Evolutionary conservation across 1,284 basidiomycete genomes (phyloP), one percentile per base, ranked within the genome.

Genomic region (Cutaneotrichosporon dermatis): DNA sequence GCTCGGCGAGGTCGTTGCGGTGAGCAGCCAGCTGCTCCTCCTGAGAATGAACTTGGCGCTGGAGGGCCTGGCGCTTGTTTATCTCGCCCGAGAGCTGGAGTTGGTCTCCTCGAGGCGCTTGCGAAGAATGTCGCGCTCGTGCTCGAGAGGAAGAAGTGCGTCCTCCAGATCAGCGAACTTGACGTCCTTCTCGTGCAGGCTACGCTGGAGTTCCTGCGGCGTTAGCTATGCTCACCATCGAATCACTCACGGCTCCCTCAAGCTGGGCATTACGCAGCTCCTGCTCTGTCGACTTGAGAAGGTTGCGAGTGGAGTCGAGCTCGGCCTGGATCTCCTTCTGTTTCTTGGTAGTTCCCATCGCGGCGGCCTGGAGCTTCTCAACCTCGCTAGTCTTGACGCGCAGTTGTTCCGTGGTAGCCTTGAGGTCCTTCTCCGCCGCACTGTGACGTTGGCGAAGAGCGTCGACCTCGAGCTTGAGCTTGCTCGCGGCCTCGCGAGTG

Each of bases 141-240:
- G 83, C 75, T 95, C 89, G 50, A 90, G 83, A 64, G 89, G 85
- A 4, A 95, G 82, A 5, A 91, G 84, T 0, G 88, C 84, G 69
- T 97, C 93, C 75, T 97, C 93, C 57, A 92, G 88, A 61, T 89
- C 87, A 59, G 88, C 85, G 64, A 88, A 88, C 69, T 89, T 90
- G 40, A 83, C 81, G 68, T 89, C 86, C 6, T 89, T 85, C 12
- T 84, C 79, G 15, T 58, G 51, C 12, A 60, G 16, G 6, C 51
- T 42, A 4, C 48, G 51, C 0, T 82, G 76, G 33, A 96, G 79
- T 70, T 92, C 88, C 87, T 92, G 69, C 16, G 25, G 36, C 41
- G 39, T 55, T 16, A 62, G 60, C 55, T 65, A n/a, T 33, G 45
- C 36, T n/a, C 13, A 4, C 43, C 33, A 45, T 33, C 6, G 11